Base-by-base conservation (phyloP, 108 stramenopile species). In the Skeletonema potamos region DNA sequence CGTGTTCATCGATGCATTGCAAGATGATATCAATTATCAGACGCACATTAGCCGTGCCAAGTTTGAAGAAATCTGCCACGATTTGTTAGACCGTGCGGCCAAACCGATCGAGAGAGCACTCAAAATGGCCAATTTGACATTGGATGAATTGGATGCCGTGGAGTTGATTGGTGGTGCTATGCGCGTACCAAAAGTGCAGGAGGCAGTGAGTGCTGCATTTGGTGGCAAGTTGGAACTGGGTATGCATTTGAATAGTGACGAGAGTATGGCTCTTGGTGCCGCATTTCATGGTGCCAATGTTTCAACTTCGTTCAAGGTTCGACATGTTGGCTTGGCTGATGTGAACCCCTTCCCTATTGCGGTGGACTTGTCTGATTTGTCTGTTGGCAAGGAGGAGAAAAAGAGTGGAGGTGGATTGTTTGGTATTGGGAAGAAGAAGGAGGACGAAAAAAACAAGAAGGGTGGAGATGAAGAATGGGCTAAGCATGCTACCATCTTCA, bases 101-200 rank as follows among this genome's bases (percentile, higher is more conserved):
- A 75, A 66, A 20, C 98, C 99, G 26, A 93, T 97, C 54, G 72
- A 70, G 15, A 37, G 74, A 2, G 97, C 96, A 11, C 76, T 98
- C 26, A 66, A 72, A 11, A 66, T 69, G 58, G 94, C 96, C 20
- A 87, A 90, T 56, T 26, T 95, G 28, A 97, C 96, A 0, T 58
- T 98, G 63, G 87, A 91, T 18, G 90, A 99, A 61, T 74, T 99
- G 55, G 74, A 96, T 39, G 95, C 59, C 18, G 87, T 99, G 48
- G 99, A 99, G 86, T 54, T 99, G 77, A 89, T 99, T 74, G 99
- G 99, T 30, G 99, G 99, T 22, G 98, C 97, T 17, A 97, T 98
- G 89, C 89, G 99, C 36, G 93, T 99, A 24, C 99, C 99, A 9
- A 88, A 83, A 67, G 87, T 99, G 28, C 96, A 97, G 66, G 92